Evolutionary conservation across 2,329 filamentous ascomycete genomes (phyloP), one percentile per base, ranked within the genome.

Genomic region (Scorias spongiosa): DNA sequence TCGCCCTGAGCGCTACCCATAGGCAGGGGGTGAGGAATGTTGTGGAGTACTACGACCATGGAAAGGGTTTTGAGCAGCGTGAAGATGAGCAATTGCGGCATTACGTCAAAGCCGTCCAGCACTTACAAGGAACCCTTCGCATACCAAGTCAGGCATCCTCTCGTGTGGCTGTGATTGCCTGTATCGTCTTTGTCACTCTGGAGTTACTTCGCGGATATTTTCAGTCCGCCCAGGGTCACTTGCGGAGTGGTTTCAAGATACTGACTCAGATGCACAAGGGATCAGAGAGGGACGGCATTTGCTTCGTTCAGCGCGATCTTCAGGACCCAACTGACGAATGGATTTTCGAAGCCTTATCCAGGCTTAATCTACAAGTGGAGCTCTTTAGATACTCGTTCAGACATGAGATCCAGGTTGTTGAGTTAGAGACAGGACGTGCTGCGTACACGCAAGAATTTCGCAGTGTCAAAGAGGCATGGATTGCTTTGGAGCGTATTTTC

Each of bases 241-340:
- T 72, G 6, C 57, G 60, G n/a, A 67, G 58, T 36, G 69, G 69
- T 0, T 44, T 70, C 3, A 63, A 54, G 38, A 49, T 70, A 10
- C 48, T 70, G 1, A 46, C 46, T 10, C 54, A 59, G 28, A 49
- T 52, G 10, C 49, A 55, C 17, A 41, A 42, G 11, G 41, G 46
- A 10, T 37, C 37, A n/a, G 14, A 14, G 11, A 34, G 20, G 20
- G 20, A 26, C 7, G 20, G 20, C 20, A 26, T 26, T 7, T 26
- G 20, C 20, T 26, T 26, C 20, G 3, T 26, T 26, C 20, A 3
- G 7, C 7, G 4, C 20, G 20, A 41, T 5, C 20, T 29, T 11
- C 43, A 46, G 17, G 58, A 62, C 4, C 55, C 55, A 1, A 51
- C 60, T 0, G 67, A 72, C 39, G 57, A 64, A 34, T 67, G 63